These are phyloP conservation scores for Penicillium parvum DNA, from an alignment of 495 filamentous ascomycete genomes.

Conservation along the genomic window DNA sequence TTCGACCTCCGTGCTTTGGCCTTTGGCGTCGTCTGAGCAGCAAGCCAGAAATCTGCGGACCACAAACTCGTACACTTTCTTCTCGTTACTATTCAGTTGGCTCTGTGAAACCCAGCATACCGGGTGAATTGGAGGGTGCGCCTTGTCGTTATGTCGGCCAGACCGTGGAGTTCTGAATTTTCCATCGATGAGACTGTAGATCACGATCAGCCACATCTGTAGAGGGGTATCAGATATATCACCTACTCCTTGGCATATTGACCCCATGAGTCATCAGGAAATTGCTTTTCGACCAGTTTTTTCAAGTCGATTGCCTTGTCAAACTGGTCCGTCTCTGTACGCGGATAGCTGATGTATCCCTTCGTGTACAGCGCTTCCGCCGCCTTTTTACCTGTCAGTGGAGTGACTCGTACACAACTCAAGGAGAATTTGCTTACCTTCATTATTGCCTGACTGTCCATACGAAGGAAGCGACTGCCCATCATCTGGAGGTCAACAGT, in stretches of 20 bases:
- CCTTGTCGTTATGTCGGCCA: slow-evolving; percentile 88
- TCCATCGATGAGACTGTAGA: slow-evolving; percentile 61
- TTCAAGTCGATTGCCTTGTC: slow-evolving; percentile 84
- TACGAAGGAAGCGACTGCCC: slow-evolving; percentile 76
- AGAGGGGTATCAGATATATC: background rate
- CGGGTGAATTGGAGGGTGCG: slow-evolving; percentile 95
- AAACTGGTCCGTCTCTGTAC: slow-evolving; percentile 96
- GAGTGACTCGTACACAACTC: too few species aligned
- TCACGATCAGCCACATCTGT: slow-evolving; percentile 8
- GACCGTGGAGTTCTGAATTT: slow-evolving; percentile 76
- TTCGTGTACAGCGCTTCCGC: slow-evolving; percentile 84
- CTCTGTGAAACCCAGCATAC: slow-evolving; percentile 67
- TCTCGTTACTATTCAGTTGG: slow-evolving; percentile 60
- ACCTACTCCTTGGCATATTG: slow-evolving; percentile 65
- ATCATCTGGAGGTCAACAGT: slow-evolving; percentile 99
- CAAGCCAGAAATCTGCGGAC: slow-evolving; percentile 93
- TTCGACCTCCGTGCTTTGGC: slow-evolving; percentile 76
- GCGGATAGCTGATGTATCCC: slow-evolving; percentile 86
- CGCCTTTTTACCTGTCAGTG: too few species aligned
- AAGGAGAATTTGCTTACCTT: slow-evolving; percentile 55
- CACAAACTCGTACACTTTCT: slow-evolving; percentile 87
- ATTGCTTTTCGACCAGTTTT: slow-evolving; percentile 78
- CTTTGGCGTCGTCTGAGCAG: slow-evolving; percentile 90
- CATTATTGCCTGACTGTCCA: slow-evolving; percentile 88
- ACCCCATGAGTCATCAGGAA: slow-evolving; percentile 71